phyloP scores from a whole-genome alignment of 2,329 filamentous ascomycete species.

The Plectosphaerella sp. region DNA sequence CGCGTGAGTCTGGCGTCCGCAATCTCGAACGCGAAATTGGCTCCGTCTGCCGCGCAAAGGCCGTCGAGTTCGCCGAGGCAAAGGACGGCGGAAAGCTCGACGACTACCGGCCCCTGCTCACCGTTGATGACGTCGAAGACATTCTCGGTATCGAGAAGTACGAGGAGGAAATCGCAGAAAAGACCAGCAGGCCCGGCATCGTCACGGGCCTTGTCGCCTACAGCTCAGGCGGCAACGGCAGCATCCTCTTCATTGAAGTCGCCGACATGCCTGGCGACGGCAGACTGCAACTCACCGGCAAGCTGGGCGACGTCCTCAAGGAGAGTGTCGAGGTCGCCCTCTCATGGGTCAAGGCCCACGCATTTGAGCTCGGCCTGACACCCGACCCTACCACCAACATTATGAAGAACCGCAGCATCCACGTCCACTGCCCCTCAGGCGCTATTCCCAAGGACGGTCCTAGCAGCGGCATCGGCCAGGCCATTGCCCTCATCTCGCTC shows the following conservation, averaged over 20 bases:
- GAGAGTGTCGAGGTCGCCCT: slow-evolving; percentile 95
- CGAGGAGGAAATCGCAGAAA: slow-evolving; percentile 92
- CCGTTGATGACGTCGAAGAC: slow-evolving; percentile 75
- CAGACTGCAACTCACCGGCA: slow-evolving; percentile 90
- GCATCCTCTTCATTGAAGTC: slow-evolving; percentile 97
- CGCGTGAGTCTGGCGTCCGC: slow-evolving; percentile 90
- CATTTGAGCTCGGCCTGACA: slow-evolving; percentile 83
- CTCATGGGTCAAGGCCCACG: slow-evolving; percentile 95
- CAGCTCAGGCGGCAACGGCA: slow-evolving; percentile 85
- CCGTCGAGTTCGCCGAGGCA: slow-evolving; percentile 89
- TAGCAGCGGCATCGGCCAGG: slow-evolving; percentile 87
- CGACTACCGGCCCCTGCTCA: slow-evolving; percentile 70
- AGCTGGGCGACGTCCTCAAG: slow-evolving; percentile 93
- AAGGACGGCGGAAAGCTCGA: slow-evolving; percentile 67
- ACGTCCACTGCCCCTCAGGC: slow-evolving; percentile 93
- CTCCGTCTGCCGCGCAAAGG: slow-evolving; percentile 89
- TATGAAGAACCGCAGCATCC: slow-evolving; percentile 90
- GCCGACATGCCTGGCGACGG: slow-evolving; percentile 94
- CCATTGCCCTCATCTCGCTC: slow-evolving; percentile 85
- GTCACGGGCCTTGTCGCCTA: slow-evolving; percentile 97
- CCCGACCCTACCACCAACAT: slow-evolving; percentile 80
- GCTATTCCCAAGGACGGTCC: slow-evolving; percentile 92
- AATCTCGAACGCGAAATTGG: slow-evolving; percentile 95
- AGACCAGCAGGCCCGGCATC: slow-evolving; percentile 76
- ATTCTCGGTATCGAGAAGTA: slow-evolving; percentile 92